Conservation (phyloP, 768 basidiomycete genomes). For the Boletus sp. region DNA sequence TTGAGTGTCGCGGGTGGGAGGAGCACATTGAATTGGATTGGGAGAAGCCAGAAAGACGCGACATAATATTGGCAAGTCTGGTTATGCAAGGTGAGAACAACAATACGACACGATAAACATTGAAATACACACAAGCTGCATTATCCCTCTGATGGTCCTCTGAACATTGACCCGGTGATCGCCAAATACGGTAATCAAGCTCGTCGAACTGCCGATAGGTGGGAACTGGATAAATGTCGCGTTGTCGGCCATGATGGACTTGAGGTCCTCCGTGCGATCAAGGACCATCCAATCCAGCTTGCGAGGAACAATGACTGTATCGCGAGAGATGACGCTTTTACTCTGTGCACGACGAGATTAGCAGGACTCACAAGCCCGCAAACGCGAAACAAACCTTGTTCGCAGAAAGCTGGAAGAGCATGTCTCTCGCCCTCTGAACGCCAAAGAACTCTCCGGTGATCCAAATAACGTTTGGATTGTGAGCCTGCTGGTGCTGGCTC, state of each 20-base stretch:
- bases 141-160: conserved; percentile 88
- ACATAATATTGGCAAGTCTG: conserved; percentile 95
- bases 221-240: conserved; percentile 95
- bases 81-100: background rate
- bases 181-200: conserved; percentile 90
- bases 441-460: conserved; percentile 98
- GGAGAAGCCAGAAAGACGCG: conserved; percentile 96
- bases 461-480: conserved; percentile 81
- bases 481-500: conserved; percentile 35
- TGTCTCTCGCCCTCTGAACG: conserved; percentile 91
- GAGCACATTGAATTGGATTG: conserved; percentile 89
- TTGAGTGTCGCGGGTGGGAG: conserved; percentile 81
- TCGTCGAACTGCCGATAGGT: conserved; percentile 87
- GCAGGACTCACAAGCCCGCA: background rate
- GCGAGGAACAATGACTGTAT: conserved; percentile 91
- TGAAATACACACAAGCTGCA: conserved; percentile 76
- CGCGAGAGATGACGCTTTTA: conserved; percentile 85
- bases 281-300: conserved; percentile 99
- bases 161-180: conserved; percentile 94
- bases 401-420: conserved; percentile 85
- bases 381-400: conserved; percentile 59
- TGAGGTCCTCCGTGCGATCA: conserved; percentile 93
- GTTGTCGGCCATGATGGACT: conserved; percentile 92
- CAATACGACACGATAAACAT: conserved; percentile 19
- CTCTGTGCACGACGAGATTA: conserved; percentile 47